These are phyloP conservation scores for Penicillium sp. DNA, from an alignment of 2,329 filamentous ascomycete genomes.

Conservation along the genomic window DNA sequence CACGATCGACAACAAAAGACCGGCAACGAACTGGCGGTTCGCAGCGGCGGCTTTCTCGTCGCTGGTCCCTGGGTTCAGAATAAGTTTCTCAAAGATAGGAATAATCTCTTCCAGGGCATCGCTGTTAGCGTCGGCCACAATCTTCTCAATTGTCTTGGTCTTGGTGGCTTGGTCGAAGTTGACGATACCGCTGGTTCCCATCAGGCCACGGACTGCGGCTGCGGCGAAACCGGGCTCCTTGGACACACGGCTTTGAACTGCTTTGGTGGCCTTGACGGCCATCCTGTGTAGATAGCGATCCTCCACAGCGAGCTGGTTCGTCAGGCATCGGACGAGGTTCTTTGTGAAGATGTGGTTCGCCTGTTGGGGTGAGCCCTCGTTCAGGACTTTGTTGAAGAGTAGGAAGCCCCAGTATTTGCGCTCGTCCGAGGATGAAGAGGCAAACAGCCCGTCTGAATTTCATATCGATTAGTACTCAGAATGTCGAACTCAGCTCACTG, in stretches of 20 bases:
- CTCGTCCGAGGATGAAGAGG: constrained; percentile 76
- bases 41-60: constrained; percentile 51
- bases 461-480: constrained; percentile 25
- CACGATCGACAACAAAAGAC: constrained; percentile 55
- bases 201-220: constrained; percentile 66
- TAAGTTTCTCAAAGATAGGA: constrained; percentile 51
- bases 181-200: constrained; percentile 69
- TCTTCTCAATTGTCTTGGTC: constrained; percentile 77
- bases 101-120: constrained; percentile 56
- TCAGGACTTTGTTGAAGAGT: constrained; percentile 76
- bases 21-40: constrained; percentile 53
- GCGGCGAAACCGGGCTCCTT: constrained; percentile 61
- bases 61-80: constrained; percentile 48
- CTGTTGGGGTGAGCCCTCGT: constrained; percentile 52
- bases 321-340: constrained; percentile 78
- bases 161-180: constrained; percentile 87
- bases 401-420: constrained; percentile 92
- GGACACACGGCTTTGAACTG: constrained; percentile 66
- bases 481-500: constrained; percentile 17
- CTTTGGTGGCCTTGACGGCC: constrained; percentile 73
- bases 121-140: constrained; percentile 64
- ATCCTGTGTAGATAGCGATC: constrained; percentile 79
- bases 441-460: constrained; percentile 75
- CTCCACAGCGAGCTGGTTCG: constrained; percentile 77
- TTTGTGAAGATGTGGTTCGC: constrained; percentile 71